These are phyloP conservation scores for Podaxis pistillaris DNA, from an alignment of 768 basidiomycete genomes.

Conservation along the genomic window DNA sequence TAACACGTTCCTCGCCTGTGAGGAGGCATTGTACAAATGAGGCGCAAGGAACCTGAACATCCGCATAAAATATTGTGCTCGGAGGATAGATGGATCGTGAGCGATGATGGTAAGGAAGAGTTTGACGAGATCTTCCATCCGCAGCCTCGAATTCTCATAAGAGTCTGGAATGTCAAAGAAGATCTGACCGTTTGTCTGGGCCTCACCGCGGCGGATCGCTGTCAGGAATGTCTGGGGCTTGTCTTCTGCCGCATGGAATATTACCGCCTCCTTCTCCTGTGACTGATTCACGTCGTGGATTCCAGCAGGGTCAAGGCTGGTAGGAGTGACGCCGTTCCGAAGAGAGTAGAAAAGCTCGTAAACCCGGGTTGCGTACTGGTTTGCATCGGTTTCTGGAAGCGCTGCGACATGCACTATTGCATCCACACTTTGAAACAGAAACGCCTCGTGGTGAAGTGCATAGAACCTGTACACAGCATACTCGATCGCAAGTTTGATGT, in stretches of 20 bases:
- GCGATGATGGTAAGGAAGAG: slow-evolving; percentile 80
- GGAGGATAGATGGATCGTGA: slow-evolving; percentile 62
- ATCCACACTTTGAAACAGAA: slow-evolving; percentile 73
- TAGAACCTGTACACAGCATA: slow-evolving; percentile 73
- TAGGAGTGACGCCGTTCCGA: slow-evolving; percentile 35
- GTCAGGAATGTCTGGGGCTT: slow-evolving; percentile 69
- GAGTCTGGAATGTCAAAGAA: slow-evolving; percentile 53
- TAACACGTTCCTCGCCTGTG: slow-evolving; percentile 51
- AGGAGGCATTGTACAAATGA: slow-evolving; percentile 55
- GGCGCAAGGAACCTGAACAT: slow-evolving; percentile 58
- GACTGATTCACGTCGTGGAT: slow-evolving; percentile 61
- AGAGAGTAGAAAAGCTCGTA: slow-evolving; percentile 60
- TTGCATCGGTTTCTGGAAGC: slow-evolving; percentile 44
- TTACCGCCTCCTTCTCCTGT: slow-evolving; percentile 70
- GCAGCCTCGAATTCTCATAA: slow-evolving; percentile 55
- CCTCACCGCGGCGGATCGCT: slow-evolving; percentile 43
- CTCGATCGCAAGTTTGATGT: slow-evolving; percentile 67
- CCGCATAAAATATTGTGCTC: slow-evolving; percentile 69
- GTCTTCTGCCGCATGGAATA: slow-evolving; percentile 69
- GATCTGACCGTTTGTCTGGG: slow-evolving; percentile 39
- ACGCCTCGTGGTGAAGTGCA: slow-evolving; percentile 68
- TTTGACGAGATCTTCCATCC: slow-evolving; percentile 64
- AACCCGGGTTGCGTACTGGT: slow-evolving; percentile 55
- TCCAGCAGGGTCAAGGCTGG: slow-evolving; percentile 58
- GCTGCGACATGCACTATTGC: slow-evolving; percentile 54